Conservation (phyloP, 495 filamentous ascomycete genomes). For the Jackrogersella multiformis region DNA sequence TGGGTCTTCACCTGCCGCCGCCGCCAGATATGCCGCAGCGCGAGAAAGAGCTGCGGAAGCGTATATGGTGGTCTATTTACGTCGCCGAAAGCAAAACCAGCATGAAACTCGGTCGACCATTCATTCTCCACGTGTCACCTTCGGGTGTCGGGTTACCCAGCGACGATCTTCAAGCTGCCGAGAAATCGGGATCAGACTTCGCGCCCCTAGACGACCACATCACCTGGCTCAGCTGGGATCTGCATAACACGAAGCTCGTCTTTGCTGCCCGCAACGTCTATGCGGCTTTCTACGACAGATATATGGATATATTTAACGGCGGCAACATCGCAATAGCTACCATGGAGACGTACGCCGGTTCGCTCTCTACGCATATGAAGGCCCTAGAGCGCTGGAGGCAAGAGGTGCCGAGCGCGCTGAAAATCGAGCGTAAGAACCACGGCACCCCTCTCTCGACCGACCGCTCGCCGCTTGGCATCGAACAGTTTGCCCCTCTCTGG, state of each 20-base stretch:
- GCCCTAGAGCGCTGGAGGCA: constrained; percentile 50
- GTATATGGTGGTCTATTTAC: constrained; percentile 62
- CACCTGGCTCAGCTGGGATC: constrained; percentile 46
- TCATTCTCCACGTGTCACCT: constrained; percentile 42
- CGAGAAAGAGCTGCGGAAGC: constrained; percentile 51
- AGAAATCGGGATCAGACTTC: constrained; percentile 48
- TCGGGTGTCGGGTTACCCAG: constrained; percentile 49
- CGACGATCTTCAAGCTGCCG: constrained; percentile 41
- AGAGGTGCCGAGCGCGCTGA: constrained; percentile 53
- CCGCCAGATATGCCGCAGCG: constrained; percentile 42
- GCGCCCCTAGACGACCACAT: constrained; percentile 40
- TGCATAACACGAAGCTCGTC: constrained; percentile 51
- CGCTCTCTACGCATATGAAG: constrained; percentile 43
- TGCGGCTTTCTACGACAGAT: constrained; percentile 46
- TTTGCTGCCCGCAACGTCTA: constrained; percentile 51
- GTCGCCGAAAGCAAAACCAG: constrained; percentile 54
- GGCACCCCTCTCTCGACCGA: constrained; percentile 57
- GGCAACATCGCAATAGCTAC: constrained; percentile 12
- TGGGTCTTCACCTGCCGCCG: constrained; percentile 61
- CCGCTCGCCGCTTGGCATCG: constrained; percentile 47
- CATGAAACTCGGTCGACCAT: constrained; percentile 62
- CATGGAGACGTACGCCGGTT: constrained; percentile 41
- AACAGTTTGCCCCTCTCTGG: constrained; percentile 53
- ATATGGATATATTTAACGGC: constrained; percentile 21
- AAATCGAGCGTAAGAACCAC: constrained; percentile 46